Evolutionary conservation across 2,329 filamentous ascomycete species (phyloP).

Genomic region (Rutstroemia sydowiana): DNA sequence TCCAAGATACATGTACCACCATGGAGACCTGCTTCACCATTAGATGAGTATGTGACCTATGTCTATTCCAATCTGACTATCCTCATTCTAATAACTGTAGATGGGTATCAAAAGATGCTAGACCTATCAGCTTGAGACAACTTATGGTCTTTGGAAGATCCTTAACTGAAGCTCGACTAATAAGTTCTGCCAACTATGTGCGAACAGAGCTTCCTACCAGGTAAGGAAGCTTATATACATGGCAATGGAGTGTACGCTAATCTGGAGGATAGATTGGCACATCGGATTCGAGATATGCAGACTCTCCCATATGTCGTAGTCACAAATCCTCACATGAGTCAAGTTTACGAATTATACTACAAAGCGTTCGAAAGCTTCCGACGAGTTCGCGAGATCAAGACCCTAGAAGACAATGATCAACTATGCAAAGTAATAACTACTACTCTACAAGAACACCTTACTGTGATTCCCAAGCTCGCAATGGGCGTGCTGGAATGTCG

Average conservation of each 20-base stretch:
- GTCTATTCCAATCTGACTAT: neutral
- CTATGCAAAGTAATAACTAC: constrained; percentile 75
- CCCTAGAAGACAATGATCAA: constrained; percentile 79
- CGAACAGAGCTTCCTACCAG: constrained; percentile 86
- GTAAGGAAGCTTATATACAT: constrained; percentile 34
- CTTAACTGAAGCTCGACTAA: constrained; percentile 77
- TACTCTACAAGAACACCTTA: constrained; percentile 79
- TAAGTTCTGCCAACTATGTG: constrained; percentile 96
- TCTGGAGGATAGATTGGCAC: constrained; percentile 58
- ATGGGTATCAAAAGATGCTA: constrained; percentile 87
- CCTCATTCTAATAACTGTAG: constrained; percentile 37
- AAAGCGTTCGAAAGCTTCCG: constrained; percentile 90
- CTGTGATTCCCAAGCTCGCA: constrained; percentile 87
- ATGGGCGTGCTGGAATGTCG: constrained; percentile 92
- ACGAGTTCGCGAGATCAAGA: constrained; percentile 74
- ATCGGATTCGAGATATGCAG: constrained; percentile 95
- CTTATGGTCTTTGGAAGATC: constrained; percentile 96
- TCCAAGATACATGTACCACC: constrained; percentile 30
- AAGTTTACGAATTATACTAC: constrained; percentile 96
- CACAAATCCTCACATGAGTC: constrained; percentile 86
- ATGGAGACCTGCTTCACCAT: constrained; percentile 56
- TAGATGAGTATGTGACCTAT: constrained; percentile 48
- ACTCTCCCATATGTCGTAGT: constrained; percentile 92
- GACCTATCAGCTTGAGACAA: constrained; percentile 93
- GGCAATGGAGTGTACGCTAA: neutral